These are phyloP conservation scores for Starmerella apicola DNA, from an alignment of 805 yeast species.

Conservation along the genomic window DNA sequence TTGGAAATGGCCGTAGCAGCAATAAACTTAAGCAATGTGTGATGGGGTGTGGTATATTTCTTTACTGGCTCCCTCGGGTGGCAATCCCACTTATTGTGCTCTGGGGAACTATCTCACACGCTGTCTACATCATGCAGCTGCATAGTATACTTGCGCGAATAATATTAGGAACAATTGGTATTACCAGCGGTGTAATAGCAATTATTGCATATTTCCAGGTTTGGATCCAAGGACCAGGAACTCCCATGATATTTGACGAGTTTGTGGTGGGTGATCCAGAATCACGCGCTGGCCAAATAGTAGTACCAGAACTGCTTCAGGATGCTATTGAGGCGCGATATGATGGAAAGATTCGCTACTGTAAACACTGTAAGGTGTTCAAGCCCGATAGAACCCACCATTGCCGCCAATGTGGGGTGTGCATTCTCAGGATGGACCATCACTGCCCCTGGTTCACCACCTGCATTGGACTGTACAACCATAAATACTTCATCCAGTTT, in stretches of 20 bases:
- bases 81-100: constrained; percentile 21
- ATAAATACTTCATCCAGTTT: constrained; percentile 68
- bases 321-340: constrained; percentile 29
- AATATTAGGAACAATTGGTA: constrained; percentile 16
- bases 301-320: constrained; percentile 22
- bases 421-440: constrained; percentile 45
- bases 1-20: too few species aligned
- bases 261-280: constrained; percentile 15
- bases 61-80: constrained; percentile 26
- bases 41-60: constrained; percentile 10
- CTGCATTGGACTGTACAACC: constrained; percentile 75
- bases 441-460: constrained; percentile 85
- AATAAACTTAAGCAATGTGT: neutral
- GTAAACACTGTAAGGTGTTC: constrained; percentile 32
- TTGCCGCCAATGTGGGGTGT: constrained; percentile 30
- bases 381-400: constrained; percentile 36
- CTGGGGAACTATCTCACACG: constrained; percentile 26
- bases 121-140: constrained; percentile 16
- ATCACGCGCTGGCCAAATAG: constrained; percentile 18
- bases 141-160: neutral
- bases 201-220: constrained; percentile 22
- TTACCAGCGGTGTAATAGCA: constrained; percentile 18
- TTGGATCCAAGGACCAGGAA: constrained; percentile 26
- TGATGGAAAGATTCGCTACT: constrained; percentile 31
- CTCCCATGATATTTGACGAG: constrained; percentile 25